Percentiles rank a stretch among this genome's conserved stretches.
Evolutionary conservation across 176 grass and related monocot species (phyloP).

Genomic region (Musa beccarii): DNA sequence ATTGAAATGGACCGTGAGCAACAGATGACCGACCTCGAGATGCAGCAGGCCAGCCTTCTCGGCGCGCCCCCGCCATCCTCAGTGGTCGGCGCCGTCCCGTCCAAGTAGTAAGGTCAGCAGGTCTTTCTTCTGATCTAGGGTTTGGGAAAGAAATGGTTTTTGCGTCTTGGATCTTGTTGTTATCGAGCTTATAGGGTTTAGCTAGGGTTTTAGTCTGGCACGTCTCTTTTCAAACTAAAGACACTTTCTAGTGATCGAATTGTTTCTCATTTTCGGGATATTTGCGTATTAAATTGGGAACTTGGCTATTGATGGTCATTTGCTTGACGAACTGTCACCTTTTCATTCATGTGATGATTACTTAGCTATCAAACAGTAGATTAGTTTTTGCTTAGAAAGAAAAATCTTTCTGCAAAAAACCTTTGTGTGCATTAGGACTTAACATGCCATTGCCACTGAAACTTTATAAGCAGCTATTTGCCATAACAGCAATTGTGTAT

Average conservation of each 20-base stretch:
- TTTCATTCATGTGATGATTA: neutral
- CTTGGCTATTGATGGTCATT: neutral
- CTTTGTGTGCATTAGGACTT: neutral
- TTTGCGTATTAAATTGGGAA: neutral
- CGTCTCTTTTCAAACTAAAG: no score
- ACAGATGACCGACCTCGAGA: conserved; percentile 18
- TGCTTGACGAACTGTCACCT: neutral
- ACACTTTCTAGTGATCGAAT: neutral
- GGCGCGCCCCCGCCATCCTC: neutral
- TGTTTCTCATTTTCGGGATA: neutral
- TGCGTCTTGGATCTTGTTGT: neutral
- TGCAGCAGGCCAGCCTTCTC: conserved; percentile 17
- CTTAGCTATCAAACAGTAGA: neutral
- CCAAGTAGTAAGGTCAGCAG: neutral
- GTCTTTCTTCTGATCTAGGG: neutral
- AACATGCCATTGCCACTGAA: no score
- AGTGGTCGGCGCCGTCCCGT: neutral
- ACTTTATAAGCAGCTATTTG: no score
- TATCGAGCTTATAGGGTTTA: neutral
- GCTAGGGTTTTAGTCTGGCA: neutral
- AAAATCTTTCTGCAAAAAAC: neutral
- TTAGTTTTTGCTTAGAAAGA: neutral
- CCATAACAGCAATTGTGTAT: no score
- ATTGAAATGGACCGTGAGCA: conserved; percentile 19
- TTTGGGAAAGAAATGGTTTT: neutral